Percentiles rank a stretch among this genome's conserved stretches.
Evolutionary conservation across 768 basidiomycete genomes (phyloP).

Genomic region (Sarcomyxa edulis): DNA sequence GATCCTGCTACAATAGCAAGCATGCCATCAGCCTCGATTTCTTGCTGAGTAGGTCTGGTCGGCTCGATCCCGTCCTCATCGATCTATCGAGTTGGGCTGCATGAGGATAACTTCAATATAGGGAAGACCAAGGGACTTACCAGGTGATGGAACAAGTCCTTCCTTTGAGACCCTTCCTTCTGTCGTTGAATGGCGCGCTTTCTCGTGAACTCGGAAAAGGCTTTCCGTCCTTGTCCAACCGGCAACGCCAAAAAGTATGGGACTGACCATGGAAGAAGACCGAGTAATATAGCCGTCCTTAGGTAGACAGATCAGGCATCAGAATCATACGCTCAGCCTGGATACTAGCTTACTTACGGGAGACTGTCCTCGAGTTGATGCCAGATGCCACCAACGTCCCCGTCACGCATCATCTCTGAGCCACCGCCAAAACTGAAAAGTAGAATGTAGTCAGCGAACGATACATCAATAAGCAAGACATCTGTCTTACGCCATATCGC

Average conservation of each 20-base stretch:
- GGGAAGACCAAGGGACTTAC: constrained; percentile 18
- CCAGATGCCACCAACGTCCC: constrained; percentile 24
- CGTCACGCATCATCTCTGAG: constrained; percentile 31
- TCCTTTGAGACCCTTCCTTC: constrained; percentile 14
- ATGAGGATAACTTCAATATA: neutral
- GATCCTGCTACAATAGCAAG: constrained; percentile 39
- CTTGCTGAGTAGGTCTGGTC: constrained; percentile 10
- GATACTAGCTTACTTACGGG: constrained; percentile 14
- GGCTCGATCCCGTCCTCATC: constrained; percentile 20
- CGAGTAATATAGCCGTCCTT: constrained; percentile 12
- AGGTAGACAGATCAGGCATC: too few relatives aligned
- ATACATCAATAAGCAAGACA: too few relatives aligned
- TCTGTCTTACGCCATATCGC: constrained; percentile 31
- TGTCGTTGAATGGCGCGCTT: constrained; percentile 14
- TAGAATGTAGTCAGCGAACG: too few relatives aligned
- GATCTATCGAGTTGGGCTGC: constrained; percentile 9
- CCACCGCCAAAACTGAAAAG: constrained; percentile 28
- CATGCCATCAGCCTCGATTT: constrained; percentile 25
- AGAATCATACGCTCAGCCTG: too few relatives aligned
- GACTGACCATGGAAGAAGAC: constrained; percentile 20
- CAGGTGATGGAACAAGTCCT: constrained; percentile 38
- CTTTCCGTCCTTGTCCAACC: constrained; percentile 16
- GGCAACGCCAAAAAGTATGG: constrained; percentile 19
- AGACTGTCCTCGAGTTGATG: constrained; percentile 13
- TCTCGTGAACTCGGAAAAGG: constrained; percentile 18